Evolutionary conservation across 139 green algal species (phyloP), one percentile per base, ranked within the genome.

Genomic region (Zygnema circumcarinatum): DNA sequence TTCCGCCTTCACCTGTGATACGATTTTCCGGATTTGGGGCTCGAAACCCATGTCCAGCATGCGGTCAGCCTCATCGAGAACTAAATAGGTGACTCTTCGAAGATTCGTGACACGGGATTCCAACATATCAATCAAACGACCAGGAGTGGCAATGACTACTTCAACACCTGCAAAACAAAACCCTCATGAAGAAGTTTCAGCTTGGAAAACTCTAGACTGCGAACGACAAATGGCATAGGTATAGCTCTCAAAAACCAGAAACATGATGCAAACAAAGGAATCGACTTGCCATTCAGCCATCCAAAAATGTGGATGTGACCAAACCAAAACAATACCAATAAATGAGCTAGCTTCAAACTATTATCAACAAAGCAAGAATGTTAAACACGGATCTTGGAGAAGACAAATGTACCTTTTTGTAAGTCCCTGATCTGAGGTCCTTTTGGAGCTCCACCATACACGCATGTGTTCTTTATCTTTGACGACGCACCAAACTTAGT

Each of bases 31-130:
- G 74, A 96, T 96, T 93, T 98, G 96, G 31, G 96, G 96, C 92
- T 99, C 96, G 85, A 99, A 99, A 35, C 96, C 96, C 96, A 99
- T 99, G 88, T 99, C 96, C 78, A 99, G 91, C 96, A 99, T 99
- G 76, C 96, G 94, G 86, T 98, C 96, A 20, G 96, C 96, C 92
- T 98, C 96, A 88, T 98, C 96, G 74, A 98, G 84, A 76, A 98
- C 95, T 31, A 98, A 91, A 84, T 97, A 98, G 31, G 92, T 81
- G 29, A 96, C 92, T 3, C 81, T 41, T 39, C 42, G 11, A 40
- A 94, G 84, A 74, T 91, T 89, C 2, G 89, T 86, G 16, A 82
- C 31, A 1, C 92, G 53, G n/a, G 67, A 87, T 72, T 94, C 88
- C 39, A 94, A 85, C 83, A 94, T 86, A 68, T 94, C 92, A 53